phyloP scores from a whole-genome alignment of 1,139 yeast genomes.

The Pichia inconspicua region DNA sequence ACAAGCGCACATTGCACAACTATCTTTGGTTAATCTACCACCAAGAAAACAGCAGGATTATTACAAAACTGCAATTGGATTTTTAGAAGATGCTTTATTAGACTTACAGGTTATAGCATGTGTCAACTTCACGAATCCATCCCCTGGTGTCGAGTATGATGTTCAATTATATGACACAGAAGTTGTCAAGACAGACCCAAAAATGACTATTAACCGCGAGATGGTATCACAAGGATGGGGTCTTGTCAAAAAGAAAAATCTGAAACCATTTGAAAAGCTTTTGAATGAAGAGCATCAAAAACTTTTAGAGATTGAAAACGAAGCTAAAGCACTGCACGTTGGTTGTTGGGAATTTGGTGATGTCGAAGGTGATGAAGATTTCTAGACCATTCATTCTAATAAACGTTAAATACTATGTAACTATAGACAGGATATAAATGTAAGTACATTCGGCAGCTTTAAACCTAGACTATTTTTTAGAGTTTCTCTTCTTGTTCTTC shows the following conservation, averaged over 20 bases:
- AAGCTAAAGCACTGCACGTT: constrained; percentile 45
- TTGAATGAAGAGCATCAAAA: constrained; percentile 33
- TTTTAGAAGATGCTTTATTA: constrained; percentile 46
- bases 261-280: constrained; percentile 32
- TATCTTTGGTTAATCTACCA: constrained; percentile 55
- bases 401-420: not conserved
- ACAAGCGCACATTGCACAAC: constrained; percentile 50
- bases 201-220: constrained; percentile 56
- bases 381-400: constrained; percentile 2
- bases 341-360: constrained; percentile 87
- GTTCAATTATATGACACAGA: constrained; percentile 58
- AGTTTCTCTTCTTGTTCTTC: constrained; percentile 24
- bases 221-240: constrained; percentile 62
- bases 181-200: constrained; percentile 44
- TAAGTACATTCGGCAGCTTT: not conserved
- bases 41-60: constrained; percentile 50
- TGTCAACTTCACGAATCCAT: constrained; percentile 37
- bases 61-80: constrained; percentile 49
- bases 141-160: constrained; percentile 36
- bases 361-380: constrained; percentile 51
- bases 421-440: constrained; percentile 10
- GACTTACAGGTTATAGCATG: constrained; percentile 56
- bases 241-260: constrained; percentile 39
- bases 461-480: constrained; percentile 21
- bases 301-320: constrained; percentile 36